Percentiles rank a stretch among this genome's conserved stretches.
phyloP scores from a whole-genome alignment of 2,329 filamentous ascomycete genomes.

The Dryadomyces quercus-mongolicae region DNA sequence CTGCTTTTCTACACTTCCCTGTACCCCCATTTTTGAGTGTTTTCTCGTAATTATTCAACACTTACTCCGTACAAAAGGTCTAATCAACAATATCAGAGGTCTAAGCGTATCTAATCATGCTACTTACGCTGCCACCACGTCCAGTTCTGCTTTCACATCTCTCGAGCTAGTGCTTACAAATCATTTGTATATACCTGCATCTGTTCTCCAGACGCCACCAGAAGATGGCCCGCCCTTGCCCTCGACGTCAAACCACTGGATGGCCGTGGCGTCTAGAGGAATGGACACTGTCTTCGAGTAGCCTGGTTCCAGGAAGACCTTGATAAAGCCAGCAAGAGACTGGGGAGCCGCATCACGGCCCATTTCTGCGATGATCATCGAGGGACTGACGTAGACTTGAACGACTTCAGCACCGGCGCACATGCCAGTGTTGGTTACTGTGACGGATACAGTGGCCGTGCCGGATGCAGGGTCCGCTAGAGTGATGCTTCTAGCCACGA shows the following conservation, averaged over 20 bases:
- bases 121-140: conserved; percentile 3
- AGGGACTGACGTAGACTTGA: conserved; percentile 8
- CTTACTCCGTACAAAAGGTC: too few species aligned
- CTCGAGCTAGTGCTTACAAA: conserved; percentile 10
- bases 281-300: not conserved
- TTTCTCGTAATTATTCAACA: too few species aligned
- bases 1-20: not conserved
- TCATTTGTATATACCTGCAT: conserved; percentile 7
- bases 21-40: too few species aligned
- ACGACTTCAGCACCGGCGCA: conserved; percentile 7
- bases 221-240: not conserved
- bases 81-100: too few species aligned
- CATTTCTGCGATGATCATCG: not conserved
- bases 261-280: not conserved
- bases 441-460: not conserved
- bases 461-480: conserved; percentile 11
- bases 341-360: conserved; percentile 3
- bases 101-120: not conserved
- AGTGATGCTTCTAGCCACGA: conserved; percentile 13
- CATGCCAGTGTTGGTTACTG: conserved; percentile 5
- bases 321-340: conserved; percentile 9
- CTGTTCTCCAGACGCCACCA: conserved; percentile 10
- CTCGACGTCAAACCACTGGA: conserved; percentile 10
- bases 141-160: not conserved
- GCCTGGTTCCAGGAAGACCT: conserved; percentile 4